phyloP scores from a whole-genome alignment of 2,329 filamentous ascomycete species.

The Arthrobotrys sphaeroides region DNA sequence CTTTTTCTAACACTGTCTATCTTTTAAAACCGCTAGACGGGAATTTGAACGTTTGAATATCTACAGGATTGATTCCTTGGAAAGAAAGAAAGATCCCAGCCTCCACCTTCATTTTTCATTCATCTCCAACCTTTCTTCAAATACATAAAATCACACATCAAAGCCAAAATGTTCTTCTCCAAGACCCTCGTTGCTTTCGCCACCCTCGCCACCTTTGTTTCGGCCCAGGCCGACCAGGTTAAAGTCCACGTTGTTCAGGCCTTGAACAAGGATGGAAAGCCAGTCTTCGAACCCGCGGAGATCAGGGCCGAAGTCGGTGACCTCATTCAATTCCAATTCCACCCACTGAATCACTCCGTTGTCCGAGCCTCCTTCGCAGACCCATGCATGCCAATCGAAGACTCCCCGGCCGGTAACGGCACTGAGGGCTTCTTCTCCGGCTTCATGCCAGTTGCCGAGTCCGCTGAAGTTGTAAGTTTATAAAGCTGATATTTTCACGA shows the following conservation, averaged over 20 bases:
- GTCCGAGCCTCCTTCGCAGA: slow-evolving; percentile 78
- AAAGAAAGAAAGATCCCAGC: slow-evolving; percentile 13
- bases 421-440: slow-evolving; percentile 72
- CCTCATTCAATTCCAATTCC: slow-evolving; percentile 57
- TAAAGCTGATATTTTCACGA: background rate
- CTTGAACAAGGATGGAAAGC: slow-evolving; percentile 59
- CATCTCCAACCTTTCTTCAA: background rate
- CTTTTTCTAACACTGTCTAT: slow-evolving; percentile 26
- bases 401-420: slow-evolving; percentile 45
- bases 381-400: slow-evolving; percentile 72
- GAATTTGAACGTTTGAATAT: slow-evolving; percentile 46
- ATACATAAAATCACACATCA: slow-evolving; percentile 14
- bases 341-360: slow-evolving; percentile 74
- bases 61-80: slow-evolving; percentile 51
- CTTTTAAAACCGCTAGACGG: slow-evolving; percentile 51
- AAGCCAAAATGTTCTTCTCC: slow-evolving; percentile 59
- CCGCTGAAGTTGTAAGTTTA: slow-evolving; percentile 65
- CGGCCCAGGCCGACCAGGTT: slow-evolving; percentile 56
- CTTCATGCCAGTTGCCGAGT: slow-evolving; percentile 71
- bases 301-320: slow-evolving; percentile 55
- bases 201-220: slow-evolving; percentile 57
- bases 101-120: slow-evolving; percentile 9
- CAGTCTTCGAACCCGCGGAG: slow-evolving; percentile 54
- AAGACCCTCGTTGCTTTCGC: slow-evolving; percentile 55
- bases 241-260: slow-evolving; percentile 61